These are phyloP conservation scores for Fusarium hostae DNA, from an alignment of 2,329 filamentous ascomycete species.

Conservation along the genomic window DNA sequence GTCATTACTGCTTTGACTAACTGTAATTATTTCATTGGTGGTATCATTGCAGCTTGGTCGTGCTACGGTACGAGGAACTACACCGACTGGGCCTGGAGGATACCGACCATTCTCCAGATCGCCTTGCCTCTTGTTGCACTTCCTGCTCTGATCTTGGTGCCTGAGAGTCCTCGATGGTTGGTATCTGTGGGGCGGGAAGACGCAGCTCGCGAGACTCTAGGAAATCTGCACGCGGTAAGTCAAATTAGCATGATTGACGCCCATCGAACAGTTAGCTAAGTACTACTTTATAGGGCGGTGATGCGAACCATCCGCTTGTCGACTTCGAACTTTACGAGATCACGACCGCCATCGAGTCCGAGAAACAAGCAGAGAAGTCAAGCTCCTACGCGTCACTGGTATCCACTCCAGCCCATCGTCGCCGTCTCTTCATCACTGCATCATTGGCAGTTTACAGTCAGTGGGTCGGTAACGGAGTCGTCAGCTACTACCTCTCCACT, in stretches of 20 bases:
- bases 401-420: slow-evolving; percentile 10
- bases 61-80: slow-evolving; percentile 14
- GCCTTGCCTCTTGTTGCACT: slow-evolving; percentile 1
- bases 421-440: slow-evolving; percentile 11
- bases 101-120: not conserved
- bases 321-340: slow-evolving; percentile 23
- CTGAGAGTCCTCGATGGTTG: slow-evolving; percentile 14
- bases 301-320: slow-evolving; percentile 6
- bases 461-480: slow-evolving; percentile 20
- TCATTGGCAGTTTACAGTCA: slow-evolving; percentile 17
- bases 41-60: slow-evolving; percentile 18
- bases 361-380: slow-evolving; percentile 14
- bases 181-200: not conserved
- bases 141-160: slow-evolving; percentile 5
- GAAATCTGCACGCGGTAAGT: slow-evolving; percentile 12
- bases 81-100: slow-evolving; percentile 16
- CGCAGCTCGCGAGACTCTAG: not conserved
- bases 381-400: slow-evolving; percentile 7
- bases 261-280: rapidly evolving
- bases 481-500: slow-evolving; percentile 14
- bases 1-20: slow-evolving; percentile 14
- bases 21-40: slow-evolving; percentile 14
- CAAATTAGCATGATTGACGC: rapidly evolving
- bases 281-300: not conserved
- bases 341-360: slow-evolving; percentile 11